These are phyloP conservation scores for Solanum chilense DNA, from an alignment of 257 asterid genomes.

Conservation along the genomic window DNA sequence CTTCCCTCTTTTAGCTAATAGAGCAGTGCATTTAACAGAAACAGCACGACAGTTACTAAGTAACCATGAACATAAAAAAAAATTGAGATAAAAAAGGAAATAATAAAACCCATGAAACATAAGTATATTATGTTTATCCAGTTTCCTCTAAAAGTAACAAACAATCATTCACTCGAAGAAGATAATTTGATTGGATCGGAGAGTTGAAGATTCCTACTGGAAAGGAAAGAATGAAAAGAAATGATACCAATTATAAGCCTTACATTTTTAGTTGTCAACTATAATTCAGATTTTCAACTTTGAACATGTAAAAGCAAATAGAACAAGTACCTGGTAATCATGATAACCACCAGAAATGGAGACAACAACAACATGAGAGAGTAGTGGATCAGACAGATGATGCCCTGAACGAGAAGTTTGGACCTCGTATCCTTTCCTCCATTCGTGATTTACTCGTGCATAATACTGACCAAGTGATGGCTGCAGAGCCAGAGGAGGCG, in stretches of 20 bases:
- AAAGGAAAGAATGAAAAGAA: neutral
- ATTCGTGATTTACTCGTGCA: slow-evolving; percentile 60
- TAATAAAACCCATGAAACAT: neutral
- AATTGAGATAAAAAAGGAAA: neutral
- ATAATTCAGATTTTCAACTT: neutral
- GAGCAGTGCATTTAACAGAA: neutral
- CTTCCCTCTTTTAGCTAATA: neutral
- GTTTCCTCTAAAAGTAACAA: neutral
- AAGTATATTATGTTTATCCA: neutral
- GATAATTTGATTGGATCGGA: neutral
- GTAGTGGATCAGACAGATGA: slow-evolving; percentile 44
- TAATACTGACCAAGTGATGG: slow-evolving; percentile 91
- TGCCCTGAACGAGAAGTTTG: slow-evolving; percentile 55
- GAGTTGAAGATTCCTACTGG: neutral
- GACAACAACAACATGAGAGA: slow-evolving; percentile 60
- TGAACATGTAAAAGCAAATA: slow-evolving; percentile 1
- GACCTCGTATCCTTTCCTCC: slow-evolving; percentile 81
- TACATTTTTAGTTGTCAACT: neutral
- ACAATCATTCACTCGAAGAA: neutral
- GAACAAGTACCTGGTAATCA: slow-evolving; percentile 76
- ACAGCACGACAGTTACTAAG: neutral
- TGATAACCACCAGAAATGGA: slow-evolving; percentile 94
- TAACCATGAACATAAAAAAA: neutral
- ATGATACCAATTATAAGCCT: neutral
- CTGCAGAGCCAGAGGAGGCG: slow-evolving; percentile 84